Evolutionary conservation across 306 rosid species (phyloP).

Genomic region (Leucaena leucocephala): DNA sequence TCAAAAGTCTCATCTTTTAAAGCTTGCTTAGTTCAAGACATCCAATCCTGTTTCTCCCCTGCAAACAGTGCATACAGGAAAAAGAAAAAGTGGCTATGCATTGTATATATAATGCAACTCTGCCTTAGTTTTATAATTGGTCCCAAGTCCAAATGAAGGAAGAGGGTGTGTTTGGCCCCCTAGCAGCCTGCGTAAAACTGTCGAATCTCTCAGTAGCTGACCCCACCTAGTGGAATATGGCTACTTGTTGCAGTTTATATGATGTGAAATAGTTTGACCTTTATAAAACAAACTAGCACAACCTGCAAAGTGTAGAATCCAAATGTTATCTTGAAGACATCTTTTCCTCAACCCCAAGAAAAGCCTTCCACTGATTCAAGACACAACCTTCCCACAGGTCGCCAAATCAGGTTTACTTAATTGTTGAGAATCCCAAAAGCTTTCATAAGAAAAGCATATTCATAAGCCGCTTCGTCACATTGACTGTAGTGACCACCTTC

Average conservation of each 20-base stretch:
- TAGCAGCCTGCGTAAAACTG: no score
- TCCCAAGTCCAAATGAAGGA: no score
- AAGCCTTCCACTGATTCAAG: slow-evolving; percentile 22
- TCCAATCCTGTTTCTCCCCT: slow-evolving; percentile 8
- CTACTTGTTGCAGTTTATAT: not conserved
- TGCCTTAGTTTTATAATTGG: no score
- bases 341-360: slow-evolving; percentile 25
- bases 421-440: slow-evolving; percentile 54
- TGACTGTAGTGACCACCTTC: slow-evolving; percentile 79
- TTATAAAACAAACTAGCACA: not conserved
- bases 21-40: not conserved
- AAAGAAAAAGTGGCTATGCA: not conserved
- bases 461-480: slow-evolving; percentile 81
- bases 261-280: slow-evolving; percentile 14
- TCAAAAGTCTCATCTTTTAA: not conserved
- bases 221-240: no score
- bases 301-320: not conserved
- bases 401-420: slow-evolving; percentile 24
- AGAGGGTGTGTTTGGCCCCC: no score
- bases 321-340: slow-evolving; percentile 8
- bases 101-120: no score
- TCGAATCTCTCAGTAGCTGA: no score
- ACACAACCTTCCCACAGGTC: not conserved
- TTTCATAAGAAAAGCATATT: slow-evolving; percentile 84
- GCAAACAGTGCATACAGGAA: not conserved